Conservation (phyloP, 768 basidiomycete genomes). For the Leccinum ochraceum region DNA sequence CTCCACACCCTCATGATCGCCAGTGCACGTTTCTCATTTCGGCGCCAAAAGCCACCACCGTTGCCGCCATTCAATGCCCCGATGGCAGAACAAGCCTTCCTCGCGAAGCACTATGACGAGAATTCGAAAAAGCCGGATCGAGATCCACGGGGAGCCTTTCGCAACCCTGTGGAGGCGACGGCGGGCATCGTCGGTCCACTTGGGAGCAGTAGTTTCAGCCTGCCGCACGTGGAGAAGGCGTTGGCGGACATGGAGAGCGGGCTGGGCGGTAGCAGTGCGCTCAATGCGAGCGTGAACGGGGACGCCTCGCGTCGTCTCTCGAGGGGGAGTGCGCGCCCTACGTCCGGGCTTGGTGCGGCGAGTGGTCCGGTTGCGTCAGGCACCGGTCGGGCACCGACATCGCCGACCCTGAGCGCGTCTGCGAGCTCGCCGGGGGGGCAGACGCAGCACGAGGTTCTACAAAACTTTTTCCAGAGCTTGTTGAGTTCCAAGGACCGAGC, state of each 20-base stretch:
- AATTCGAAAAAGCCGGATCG: slow-evolving; percentile 88
- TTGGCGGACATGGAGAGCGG: slow-evolving; percentile 85
- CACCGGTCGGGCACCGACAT: slow-evolving; percentile 38
- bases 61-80: slow-evolving; percentile 79
- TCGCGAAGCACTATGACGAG: slow-evolving; percentile 88
- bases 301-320: slow-evolving; percentile 39
- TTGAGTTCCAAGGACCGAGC: slow-evolving; percentile 67
- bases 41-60: slow-evolving; percentile 50
- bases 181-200: slow-evolving; percentile 90
- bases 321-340: slow-evolving; percentile 25
- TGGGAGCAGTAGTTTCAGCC: slow-evolving; percentile 79
- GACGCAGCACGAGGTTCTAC: slow-evolving; percentile 79
- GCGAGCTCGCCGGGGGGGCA: slow-evolving; percentile 55
- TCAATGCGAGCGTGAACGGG: slow-evolving; percentile 36
- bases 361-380: slow-evolving; percentile 36
- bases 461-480: slow-evolving; percentile 86
- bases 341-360: slow-evolving; percentile 42
- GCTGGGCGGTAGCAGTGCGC: slow-evolving; percentile 33
- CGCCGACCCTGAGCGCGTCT: slow-evolving; percentile 39
- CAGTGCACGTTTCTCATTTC: not conserved
- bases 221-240: slow-evolving; percentile 88
- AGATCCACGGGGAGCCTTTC: slow-evolving; percentile 87
- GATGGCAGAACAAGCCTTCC: slow-evolving; percentile 87
- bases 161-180: slow-evolving; percentile 66
- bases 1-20: not conserved